Evolutionary conservation across 495 filamentous ascomycete genomes (phyloP).

Genomic region (Aspergillus diversus): DNA sequence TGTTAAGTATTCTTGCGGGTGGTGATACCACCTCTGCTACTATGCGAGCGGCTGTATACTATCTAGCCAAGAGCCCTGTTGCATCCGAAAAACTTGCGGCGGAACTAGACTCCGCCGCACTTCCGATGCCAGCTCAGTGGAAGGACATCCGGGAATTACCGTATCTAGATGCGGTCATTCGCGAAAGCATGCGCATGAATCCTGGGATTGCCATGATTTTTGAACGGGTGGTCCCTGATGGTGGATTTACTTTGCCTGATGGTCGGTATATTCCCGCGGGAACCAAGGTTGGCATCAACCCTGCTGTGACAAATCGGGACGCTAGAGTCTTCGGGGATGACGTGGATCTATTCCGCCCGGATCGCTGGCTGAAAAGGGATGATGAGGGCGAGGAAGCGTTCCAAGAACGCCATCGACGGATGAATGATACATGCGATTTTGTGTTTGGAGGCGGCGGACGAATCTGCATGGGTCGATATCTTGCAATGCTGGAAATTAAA

Average conservation of each 20-base stretch:
- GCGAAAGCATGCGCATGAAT: conserved; percentile 62
- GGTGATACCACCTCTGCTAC: conserved; percentile 45
- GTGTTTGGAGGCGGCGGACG: conserved; percentile 68
- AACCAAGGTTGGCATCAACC: conserved; percentile 53
- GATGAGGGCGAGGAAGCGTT: conserved; percentile 49
- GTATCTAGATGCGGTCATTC: conserved; percentile 64
- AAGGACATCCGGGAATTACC: conserved; percentile 49
- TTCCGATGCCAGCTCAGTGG: conserved; percentile 37
- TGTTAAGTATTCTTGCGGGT: conserved; percentile 47
- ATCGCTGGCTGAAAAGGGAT: conserved; percentile 62
- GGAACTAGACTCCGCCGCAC: conserved; percentile 27
- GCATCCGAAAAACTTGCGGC: conserved; percentile 36
- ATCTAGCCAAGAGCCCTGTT: conserved; percentile 38
- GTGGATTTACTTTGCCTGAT: conserved; percentile 54
- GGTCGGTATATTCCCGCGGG: conserved; percentile 53
- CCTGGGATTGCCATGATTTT: conserved; percentile 59
- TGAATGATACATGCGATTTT: conserved; percentile 41
- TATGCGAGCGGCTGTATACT: conserved; percentile 45
- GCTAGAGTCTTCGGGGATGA: conserved; percentile 63
- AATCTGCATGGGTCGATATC: conserved; percentile 73
- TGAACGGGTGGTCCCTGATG: conserved; percentile 52
- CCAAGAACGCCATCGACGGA: conserved; percentile 44
- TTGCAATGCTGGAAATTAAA: conserved; percentile 76
- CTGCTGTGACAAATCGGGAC: conserved; percentile 57
- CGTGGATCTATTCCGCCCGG: conserved; percentile 62